Evolutionary conservation across 768 basidiomycete genomes (phyloP).

Genomic region (Lentinula aciculospora): DNA sequence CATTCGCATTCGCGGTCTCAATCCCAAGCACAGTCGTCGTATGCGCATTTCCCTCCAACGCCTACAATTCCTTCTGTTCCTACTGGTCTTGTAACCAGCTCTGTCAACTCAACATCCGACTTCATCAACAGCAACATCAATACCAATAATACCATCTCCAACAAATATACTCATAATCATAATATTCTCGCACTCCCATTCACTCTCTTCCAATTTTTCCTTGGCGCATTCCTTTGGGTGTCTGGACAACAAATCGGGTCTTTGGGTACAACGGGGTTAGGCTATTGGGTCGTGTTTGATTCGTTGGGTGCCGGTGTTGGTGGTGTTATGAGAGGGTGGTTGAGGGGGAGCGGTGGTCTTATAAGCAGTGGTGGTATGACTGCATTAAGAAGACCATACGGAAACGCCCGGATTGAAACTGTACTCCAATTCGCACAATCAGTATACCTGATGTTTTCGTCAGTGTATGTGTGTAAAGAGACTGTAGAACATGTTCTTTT

Average conservation of each 20-base stretch:
- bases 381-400: constrained; percentile 60
- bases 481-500: constrained; percentile 89
- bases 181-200: constrained; percentile 11
- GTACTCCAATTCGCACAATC: constrained; percentile 82
- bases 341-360: constrained; percentile 18
- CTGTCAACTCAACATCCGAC: background rate
- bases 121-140: background rate
- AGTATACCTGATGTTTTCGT: constrained; percentile 91
- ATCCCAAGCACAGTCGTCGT: no score
- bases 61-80: background rate
- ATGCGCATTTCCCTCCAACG: background rate
- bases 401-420: constrained; percentile 63
- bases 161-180: background rate
- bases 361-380: constrained; percentile 7
- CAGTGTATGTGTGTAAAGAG: constrained; percentile 96
- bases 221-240: constrained; percentile 82
- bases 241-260: constrained; percentile 85
- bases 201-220: constrained; percentile 43
- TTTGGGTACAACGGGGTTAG: constrained; percentile 82
- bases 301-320: constrained; percentile 69
- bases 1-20: background rate
- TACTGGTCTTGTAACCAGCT: no score
- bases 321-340: constrained; percentile 38
- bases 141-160: background rate
- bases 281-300: constrained; percentile 97